Evolutionary conservation across 352 stramenopile species (phyloP).

Genomic region (Phytophthora palmivora): DNA sequence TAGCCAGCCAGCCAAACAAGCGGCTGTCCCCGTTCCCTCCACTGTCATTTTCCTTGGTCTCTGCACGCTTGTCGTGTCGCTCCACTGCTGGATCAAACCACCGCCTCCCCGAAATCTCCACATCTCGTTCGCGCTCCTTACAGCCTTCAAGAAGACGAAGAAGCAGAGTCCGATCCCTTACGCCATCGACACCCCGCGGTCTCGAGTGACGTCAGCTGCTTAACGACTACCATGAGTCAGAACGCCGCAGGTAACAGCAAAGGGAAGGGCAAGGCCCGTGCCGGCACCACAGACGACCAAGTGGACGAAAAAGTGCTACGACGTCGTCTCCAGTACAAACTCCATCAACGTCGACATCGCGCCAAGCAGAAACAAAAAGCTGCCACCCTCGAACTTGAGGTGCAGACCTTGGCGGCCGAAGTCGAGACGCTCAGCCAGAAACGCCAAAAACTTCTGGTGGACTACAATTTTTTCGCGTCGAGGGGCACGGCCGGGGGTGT

Average conservation of each 20-base stretch:
- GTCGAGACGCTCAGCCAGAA: slow-evolving; percentile 42
- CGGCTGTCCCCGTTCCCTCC: slow-evolving; percentile 2
- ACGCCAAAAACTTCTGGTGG: slow-evolving; percentile 38
- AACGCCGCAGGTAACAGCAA: slow-evolving; percentile 10
- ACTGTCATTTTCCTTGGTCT: slow-evolving; percentile 4
- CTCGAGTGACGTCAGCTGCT: neutral
- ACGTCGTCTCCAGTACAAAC: slow-evolving; percentile 61
- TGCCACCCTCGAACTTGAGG: slow-evolving; percentile 49
- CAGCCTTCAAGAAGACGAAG: slow-evolving; percentile 16
- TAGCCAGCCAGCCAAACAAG: slow-evolving; percentile 17
- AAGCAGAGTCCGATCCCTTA: slow-evolving; percentile 4
- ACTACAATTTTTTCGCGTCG: slow-evolving; percentile 46
- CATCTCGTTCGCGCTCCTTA: slow-evolving; percentile 24
- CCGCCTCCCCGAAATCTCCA: slow-evolving; percentile 31
- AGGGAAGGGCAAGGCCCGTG: slow-evolving; percentile 6
- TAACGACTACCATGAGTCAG: slow-evolving; percentile 20
- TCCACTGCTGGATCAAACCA: no score
- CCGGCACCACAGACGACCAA: slow-evolving; percentile 13
- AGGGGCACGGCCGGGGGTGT: slow-evolving; percentile 33
- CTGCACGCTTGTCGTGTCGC: slow-evolving; percentile 19
- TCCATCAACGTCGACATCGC: slow-evolving; percentile 68
- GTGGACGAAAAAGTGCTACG: slow-evolving; percentile 50
- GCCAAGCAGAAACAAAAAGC: slow-evolving; percentile 62
- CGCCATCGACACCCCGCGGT: slow-evolving; percentile 3
- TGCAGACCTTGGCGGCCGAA: slow-evolving; percentile 39